Evolutionary conservation across 2,329 filamentous ascomycete species (phyloP), one percentile per base, ranked within the genome.

Genomic region (Chaetothyriales sp.): DNA sequence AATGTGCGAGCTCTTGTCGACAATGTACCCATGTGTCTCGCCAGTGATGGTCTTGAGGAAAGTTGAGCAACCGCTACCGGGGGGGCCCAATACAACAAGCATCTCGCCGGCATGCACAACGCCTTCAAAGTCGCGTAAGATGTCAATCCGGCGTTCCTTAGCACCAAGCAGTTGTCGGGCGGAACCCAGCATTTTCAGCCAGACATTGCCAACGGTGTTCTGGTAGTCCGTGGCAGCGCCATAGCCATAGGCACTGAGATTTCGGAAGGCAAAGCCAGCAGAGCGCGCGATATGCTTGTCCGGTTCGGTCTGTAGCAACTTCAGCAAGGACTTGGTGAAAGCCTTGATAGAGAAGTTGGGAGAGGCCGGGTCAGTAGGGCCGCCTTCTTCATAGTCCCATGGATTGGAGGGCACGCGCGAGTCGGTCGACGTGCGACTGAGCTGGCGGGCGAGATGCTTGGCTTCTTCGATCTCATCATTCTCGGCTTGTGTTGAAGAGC

Each of bases 41-140:
- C 86, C 86, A 9, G 84, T 78, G 57, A 92, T 76, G 0, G 85
- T 85, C 72, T 92, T 92, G 52, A 93, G 72, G 55, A 92, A 79
- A 1, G 86, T 92, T 43, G 83, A 86, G 67, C 86, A 93, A 47
- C 67, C 67, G 8, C 66, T 69, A 51, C 71, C 71, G 6, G 71
- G 71, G 47, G 69, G 68, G 2, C 76, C 76, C 0, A 79, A 68
- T 1, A 79, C 76, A 9, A 78, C 68, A 48, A 78, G 65, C 70
- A 79, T 76, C 64, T 79, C 76, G 36, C 76, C 76, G 48, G 68
- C 70, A 48, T 68, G 70, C 12, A 86, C 64, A 2, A 84, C 56
- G 3, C 83, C 83, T 57, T 84, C 76, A 53, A 86, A 83, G 50
- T 73, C 67, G 28, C 73, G 70, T 18, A 86, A 66, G 54, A 85